Base-by-base conservation (phyloP, 2,329 filamentous ascomycete species). In the Pseudodiploospora longispora region DNA sequence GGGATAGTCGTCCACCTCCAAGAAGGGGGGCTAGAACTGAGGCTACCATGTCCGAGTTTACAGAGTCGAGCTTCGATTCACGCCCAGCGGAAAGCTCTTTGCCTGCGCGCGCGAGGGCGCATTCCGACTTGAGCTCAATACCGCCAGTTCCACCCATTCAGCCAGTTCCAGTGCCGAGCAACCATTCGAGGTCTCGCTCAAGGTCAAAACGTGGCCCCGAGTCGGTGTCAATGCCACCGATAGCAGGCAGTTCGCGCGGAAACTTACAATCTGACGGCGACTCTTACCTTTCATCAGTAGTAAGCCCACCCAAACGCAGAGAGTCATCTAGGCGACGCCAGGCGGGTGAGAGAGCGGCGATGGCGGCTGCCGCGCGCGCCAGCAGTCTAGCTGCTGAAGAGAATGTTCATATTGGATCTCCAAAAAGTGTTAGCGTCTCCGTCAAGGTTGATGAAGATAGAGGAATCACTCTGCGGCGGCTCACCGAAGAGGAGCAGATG, bases 361-460 rank as follows among this genome's bases (percentile, higher is more conserved):
- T 68, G 0, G 70, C 66, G 0, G 73, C 72, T 0, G 71, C 69
- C 1, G 69, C 69, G 0, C 65, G 68, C 12, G 73, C 74, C 35
- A 68, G 67, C 10, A 62, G 61, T 9, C 57, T 78, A 27, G 74
- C 74, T 2, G 69, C 69, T 2, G 67, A 76, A 52, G 70, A 72
- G 34, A 59, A 63, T 30, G 61, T 68, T 30, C 62, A 62, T 27
- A 68, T 66, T 43, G 64, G 63, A 41, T 65, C 66, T 28, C 66
- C 63, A 5, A 59, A 60, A 5, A 72, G 70, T 52, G 66, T 70
- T 30, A 68, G 74, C 3, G 68, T 78, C 30, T 77, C 75, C 54
- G 72, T 82, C 46, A 80, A 77, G 56, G 75, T 80, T 50, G 78
- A 83, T 52, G 71, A 70, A 30, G 74, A 79, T 47, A 68, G 74